Conservation (phyloP, 306 rosid species). For the Cucurbita maxima region DNA sequence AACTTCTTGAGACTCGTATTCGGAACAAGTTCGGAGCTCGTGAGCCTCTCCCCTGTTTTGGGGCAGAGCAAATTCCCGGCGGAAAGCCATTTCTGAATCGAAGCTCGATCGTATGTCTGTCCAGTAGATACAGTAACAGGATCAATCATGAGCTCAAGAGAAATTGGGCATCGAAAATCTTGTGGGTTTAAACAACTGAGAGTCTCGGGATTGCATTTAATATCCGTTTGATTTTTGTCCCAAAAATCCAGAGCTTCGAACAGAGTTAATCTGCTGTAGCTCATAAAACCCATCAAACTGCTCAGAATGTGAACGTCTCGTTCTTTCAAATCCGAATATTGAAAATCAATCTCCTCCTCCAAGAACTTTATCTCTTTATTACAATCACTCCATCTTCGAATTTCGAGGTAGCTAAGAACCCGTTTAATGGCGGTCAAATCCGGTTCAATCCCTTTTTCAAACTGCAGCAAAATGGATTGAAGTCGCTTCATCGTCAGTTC, state of each 20-base stretch:
- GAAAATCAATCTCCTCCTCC: slow-evolving; percentile 32
- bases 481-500: slow-evolving; percentile 9
- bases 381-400: slow-evolving; percentile 47
- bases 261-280: slow-evolving; percentile 45
- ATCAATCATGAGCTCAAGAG: slow-evolving; percentile 63
- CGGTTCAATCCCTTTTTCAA: slow-evolving; percentile 48
- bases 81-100: slow-evolving; percentile 64
- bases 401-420: slow-evolving; percentile 30
- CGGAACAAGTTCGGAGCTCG: slow-evolving; percentile 39
- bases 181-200: slow-evolving; percentile 28
- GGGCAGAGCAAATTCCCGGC: slow-evolving; percentile 62
- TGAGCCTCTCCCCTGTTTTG: slow-evolving; percentile 64
- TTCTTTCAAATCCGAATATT: slow-evolving; percentile 9
- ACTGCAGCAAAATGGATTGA: slow-evolving; percentile 17
- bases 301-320: slow-evolving; percentile 32
- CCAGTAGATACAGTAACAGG: slow-evolving; percentile 87
- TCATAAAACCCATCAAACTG: slow-evolving; percentile 43
- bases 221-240: slow-evolving; percentile 7
- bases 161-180: slow-evolving; percentile 77
- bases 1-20: slow-evolving; percentile 37
- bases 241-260: slow-evolving; percentile 34
- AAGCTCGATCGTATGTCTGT: slow-evolving; percentile 70
- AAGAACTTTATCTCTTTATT: slow-evolving; percentile 41
- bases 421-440: slow-evolving; percentile 10
- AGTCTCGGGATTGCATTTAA: slow-evolving; percentile 18